These are phyloP conservation scores for Dalbergia cultrata DNA, from an alignment of 306 rosid species.

Conservation along the genomic window DNA sequence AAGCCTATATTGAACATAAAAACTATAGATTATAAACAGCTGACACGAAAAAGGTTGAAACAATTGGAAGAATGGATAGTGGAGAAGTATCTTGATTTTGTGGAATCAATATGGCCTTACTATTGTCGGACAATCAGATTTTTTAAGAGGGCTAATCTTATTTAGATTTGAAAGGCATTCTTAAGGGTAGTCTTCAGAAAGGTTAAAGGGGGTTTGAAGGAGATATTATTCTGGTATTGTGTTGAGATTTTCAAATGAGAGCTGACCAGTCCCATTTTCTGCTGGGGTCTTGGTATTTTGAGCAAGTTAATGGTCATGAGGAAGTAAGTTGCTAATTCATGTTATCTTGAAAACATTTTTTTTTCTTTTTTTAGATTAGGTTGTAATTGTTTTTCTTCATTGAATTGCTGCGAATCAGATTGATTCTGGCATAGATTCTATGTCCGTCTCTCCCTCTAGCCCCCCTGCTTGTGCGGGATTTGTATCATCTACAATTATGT, in stretches of 20 bases:
- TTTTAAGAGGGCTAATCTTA: slow-evolving; percentile 82
- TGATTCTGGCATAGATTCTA: slow-evolving; percentile 29
- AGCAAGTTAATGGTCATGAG: slow-evolving; percentile 55
- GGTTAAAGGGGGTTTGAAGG: slow-evolving; percentile 40
- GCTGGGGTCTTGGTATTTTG: slow-evolving; percentile 58
- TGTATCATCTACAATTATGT: not conserved
- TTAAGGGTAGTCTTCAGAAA: slow-evolving; percentile 43
- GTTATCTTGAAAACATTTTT: slow-evolving; percentile 49
- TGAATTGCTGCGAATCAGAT: slow-evolving; percentile 38
- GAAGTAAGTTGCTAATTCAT: slow-evolving; percentile 54
- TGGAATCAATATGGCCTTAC: slow-evolving; percentile 88
- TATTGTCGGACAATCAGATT: slow-evolving; percentile 83
- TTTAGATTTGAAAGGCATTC: slow-evolving; percentile 52
- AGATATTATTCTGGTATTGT: slow-evolving; percentile 43
- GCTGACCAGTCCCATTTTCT: slow-evolving; percentile 66
- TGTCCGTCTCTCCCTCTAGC: not conserved
- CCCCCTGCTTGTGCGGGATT: not conserved
- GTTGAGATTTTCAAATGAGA: slow-evolving; percentile 45
- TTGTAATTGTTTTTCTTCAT: slow-evolving; percentile 35
- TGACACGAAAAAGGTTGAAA: slow-evolving; percentile 63
- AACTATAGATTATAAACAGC: slow-evolving; percentile 66
- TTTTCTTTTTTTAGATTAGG: slow-evolving; percentile 52
- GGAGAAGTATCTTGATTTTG: slow-evolving; percentile 77
- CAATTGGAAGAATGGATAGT: slow-evolving; percentile 59
- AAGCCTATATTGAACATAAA: slow-evolving; percentile 65